Base-by-base conservation (phyloP, 1,284 basidiomycete species). In the Schizophyllum amplum region DNA sequence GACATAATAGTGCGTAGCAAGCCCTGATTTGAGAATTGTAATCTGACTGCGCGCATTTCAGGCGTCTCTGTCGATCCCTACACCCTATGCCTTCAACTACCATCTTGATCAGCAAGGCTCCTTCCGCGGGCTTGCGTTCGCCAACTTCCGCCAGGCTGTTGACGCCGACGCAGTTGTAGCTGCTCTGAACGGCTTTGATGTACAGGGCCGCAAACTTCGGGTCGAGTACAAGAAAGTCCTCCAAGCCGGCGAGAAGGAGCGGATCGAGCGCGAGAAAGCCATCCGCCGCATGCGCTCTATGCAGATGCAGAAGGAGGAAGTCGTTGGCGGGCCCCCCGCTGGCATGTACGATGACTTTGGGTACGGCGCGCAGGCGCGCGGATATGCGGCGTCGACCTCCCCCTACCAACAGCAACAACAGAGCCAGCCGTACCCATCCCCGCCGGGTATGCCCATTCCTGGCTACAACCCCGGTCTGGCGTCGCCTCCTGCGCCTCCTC, bases 31-130 rank as follows among this genome's bases (percentile, higher is more conserved):
- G 42, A 11, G 42, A 46, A 11, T 46, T n/a, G 42, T 46, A 46
- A 11, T 46, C 42, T 58, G 53, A 46, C 27, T n/a, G n/a, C n/a
- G n/a, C n/a, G n/a, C 67, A 57, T 59, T 60, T 51, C 64, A 92
- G 90, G 86, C 90, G 67, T 97, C 93, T 60, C 77, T 99, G 60
- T 83, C 89, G 33, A 97, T 98, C 66, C 95, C 96, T 58, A 90
- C 95, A 21, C 97, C 97, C n/a, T 99, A 99, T 71, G 97, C 97
- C 22, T 99, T 99, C 84, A 99, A 99, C 73, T 97, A 97, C 69
- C 94, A 98, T 70, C 86, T 94, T 68, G 94, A 97, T 72, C 91
- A 93, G 67, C 86, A 89, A 63, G 92, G 96, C 65, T 88, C 94
- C 47, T 99, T 99, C 81, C 90, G 97, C 60, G 97, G 97, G 20